Evolutionary conservation across 2,329 filamentous ascomycete species (phyloP), one percentile per base, ranked within the genome.

Genomic region (Fusarium pseudoanthophilum): DNA sequence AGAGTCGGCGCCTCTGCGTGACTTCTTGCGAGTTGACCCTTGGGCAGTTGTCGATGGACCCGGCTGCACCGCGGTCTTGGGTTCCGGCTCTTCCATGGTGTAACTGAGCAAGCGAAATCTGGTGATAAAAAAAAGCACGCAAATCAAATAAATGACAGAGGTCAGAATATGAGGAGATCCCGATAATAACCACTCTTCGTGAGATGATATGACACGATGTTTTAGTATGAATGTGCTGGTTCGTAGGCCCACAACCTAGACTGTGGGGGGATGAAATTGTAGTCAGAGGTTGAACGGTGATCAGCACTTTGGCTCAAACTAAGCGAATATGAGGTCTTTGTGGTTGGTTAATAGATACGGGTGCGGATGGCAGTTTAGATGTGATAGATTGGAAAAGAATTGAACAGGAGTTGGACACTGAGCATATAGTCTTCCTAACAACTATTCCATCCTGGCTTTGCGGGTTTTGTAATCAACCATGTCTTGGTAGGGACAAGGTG

Each of bases 1-100:
- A 39, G 84, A 79, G 62, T 89, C 86, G 64, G 82, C 82, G 42
- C 84, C 83, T 69, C 87, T 85, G 73, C 87, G 83, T 24, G 86
- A 77, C 78, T 87, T 88, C 81, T 88, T 89, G 80, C 72, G 72
- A 20, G 69, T 60, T 69, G 64, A 52, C 30, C 61, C 66, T 37
- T 69, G 45, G 45, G 56, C 46, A 57, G 69, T 46, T 49, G 51
- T 57, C 34, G 68, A 72, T 26, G 76, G 51, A 37, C 61, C 71
- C 51, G 73, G 21, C 28, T 69, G 72, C 32, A 52, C 51, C 36
- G 53, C 40, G 24, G 60, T 56, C 30, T 64, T 67, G 39, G 64
- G 24, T 45, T 61, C 59, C 45, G 69, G 64, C 43, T 72, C 76
- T 53, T 75, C 73, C 76, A 78, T 78, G 48, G 34, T 65, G 55